Base-by-base conservation (phyloP, 139 green algal genomes). In the Auxenochlorella protothecoides region DNA sequence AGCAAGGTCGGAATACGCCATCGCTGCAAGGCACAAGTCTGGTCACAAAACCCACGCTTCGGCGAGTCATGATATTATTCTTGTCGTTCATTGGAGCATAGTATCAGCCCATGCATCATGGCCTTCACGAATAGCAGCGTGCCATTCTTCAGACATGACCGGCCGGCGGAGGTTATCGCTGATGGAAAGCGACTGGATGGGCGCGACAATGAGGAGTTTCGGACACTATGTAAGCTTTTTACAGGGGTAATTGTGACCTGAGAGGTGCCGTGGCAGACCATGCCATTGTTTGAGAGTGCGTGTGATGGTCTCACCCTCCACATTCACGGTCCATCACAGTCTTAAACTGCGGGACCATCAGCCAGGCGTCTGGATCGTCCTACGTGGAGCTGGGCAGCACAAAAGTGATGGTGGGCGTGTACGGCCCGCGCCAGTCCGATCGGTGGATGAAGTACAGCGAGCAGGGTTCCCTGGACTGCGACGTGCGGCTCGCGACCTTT, bases 371-470 rank as follows among this genome's bases (percentile, higher is more conserved):
- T 16, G 89, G 89, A 4, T 95, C 89, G 5, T 82, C 85, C 2
- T 95, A 95, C 69, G 81, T 73, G 5, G 89, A 95, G 70, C 84
- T 92, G 10, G 77, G 75, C 0, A 79, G 78, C 63, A 93, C 84
- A 12, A 95, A 95, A 66, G 70, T 90, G 12, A 90, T 95, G 78
- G 88, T 85, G 16, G 87, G 80, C 11, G 83, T 95, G 27, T 93
- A 91, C 53, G 88, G 88, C 3, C 88, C 88, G 2, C 72, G 87
- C 5, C 80, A 92, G 53, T 87, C 76, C 62, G 81, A 88, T 51
- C 71, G 81, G 3, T 79, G 79, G 68, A 59, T 80, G 55, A 76
- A 61, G 7, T 92, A 87, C 74, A 87, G 72, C n/a, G 79, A 89
- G 53, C 55, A 72, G n/a, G 88, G 88, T 3, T 57, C 75, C 5